Conservation (phyloP, 345 rosid genomes). For the Rhodamnia argentea region DNA sequence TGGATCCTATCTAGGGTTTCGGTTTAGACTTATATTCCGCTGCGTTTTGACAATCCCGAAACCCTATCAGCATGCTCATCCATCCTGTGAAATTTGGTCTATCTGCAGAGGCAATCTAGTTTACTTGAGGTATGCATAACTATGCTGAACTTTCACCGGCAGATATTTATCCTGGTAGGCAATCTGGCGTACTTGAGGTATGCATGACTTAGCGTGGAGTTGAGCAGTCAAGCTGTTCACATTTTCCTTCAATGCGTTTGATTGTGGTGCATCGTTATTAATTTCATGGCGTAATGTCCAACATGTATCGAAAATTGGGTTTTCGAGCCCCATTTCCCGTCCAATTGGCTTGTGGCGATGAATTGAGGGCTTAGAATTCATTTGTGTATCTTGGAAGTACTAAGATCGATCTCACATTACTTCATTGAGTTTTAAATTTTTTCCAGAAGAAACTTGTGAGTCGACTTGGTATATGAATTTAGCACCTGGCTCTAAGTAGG, state of each 20-base stretch:
- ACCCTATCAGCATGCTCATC: conserved; percentile 33
- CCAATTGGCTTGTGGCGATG: background rate
- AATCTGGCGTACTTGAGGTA: conserved; percentile 34
- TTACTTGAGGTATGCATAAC: conserved; percentile 21
- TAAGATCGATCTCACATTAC: background rate
- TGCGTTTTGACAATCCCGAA: no score
- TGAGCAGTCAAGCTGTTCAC: background rate
- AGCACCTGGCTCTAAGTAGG: background rate
- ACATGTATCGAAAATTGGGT: background rate
- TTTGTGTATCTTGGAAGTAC: background rate
- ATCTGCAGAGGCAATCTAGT: conserved; percentile 37
- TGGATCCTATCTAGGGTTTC: no score
- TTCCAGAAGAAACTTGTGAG: no score
- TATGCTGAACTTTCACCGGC: background rate
- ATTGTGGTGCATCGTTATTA: background rate
- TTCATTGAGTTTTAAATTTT: no score
- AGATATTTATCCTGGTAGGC: background rate
- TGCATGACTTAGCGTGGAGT: background rate
- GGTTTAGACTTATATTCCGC: no score
- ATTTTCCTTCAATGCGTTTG: background rate
- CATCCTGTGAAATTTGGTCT: conserved; percentile 49
- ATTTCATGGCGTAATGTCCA: background rate
- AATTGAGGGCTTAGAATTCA: background rate
- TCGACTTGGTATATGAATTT: background rate
- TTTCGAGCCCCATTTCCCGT: background rate